Evolutionary conservation across 2,329 filamentous ascomycete species (phyloP).

Genomic region (Amphichorda felina): DNA sequence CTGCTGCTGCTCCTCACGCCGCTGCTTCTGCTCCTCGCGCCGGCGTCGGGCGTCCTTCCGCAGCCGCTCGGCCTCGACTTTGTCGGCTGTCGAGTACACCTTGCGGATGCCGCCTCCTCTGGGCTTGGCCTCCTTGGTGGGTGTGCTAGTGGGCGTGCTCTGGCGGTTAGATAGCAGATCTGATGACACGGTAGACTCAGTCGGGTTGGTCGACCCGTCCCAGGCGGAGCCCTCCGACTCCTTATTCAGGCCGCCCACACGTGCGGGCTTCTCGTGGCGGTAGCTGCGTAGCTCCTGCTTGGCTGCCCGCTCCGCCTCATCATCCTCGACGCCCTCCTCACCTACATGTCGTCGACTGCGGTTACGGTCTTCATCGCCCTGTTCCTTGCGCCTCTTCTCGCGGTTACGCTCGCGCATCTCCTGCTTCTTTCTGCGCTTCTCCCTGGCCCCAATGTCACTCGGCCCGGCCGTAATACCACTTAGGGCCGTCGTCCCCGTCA

Average conservation of each 20-base stretch:
- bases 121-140: conserved; percentile 21
- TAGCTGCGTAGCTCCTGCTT: conserved; percentile 68
- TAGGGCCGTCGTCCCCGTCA: conserved; percentile 32
- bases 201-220: conserved; percentile 61
- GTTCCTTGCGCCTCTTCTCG: conserved; percentile 12
- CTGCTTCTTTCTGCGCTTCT: conserved; percentile 36
- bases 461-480: conserved; percentile 47
- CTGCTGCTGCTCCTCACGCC: not conserved
- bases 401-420: conserved; percentile 29
- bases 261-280: conserved; percentile 73
- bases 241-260: conserved; percentile 82
- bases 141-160: conserved; percentile 41
- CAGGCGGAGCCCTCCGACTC: conserved; percentile 67
- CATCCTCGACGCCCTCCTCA: conserved; percentile 52
- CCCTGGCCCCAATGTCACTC: conserved; percentile 41
- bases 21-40: conserved; percentile 30
- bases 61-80: conserved; percentile 38
- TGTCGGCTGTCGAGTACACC: conserved; percentile 49
- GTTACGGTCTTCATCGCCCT: conserved; percentile 22
- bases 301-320: conserved; percentile 49
- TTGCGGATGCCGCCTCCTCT: conserved; percentile 47
- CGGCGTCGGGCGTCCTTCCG: conserved; percentile 43
- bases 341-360: conserved; percentile 29
- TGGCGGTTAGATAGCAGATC: conserved; percentile 49
- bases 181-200: conserved; percentile 48